phyloP scores from a whole-genome alignment of 2,329 filamentous ascomycete species.

The Exophiala sp. region DNA sequence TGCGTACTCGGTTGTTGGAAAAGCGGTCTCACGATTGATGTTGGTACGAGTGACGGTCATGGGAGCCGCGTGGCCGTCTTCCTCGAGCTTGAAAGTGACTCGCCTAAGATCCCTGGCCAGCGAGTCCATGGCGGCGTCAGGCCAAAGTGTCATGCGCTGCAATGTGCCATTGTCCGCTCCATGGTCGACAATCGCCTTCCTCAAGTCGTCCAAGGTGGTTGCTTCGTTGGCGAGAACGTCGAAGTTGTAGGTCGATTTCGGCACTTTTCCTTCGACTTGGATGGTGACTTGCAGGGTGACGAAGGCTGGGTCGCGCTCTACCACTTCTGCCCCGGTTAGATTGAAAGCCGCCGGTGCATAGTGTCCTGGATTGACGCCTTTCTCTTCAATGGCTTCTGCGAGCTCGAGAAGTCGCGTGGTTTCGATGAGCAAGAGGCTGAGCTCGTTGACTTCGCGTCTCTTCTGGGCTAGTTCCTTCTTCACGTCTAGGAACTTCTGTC shows the following conservation, averaged over 20 bases:
- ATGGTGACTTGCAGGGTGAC: constrained; percentile 3
- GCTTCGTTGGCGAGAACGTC: constrained; percentile 1
- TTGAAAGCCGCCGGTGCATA: too few relatives aligned
- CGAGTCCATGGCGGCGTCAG: not conserved
- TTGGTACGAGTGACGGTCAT: constrained; percentile 12
- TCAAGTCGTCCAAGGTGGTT: not conserved
- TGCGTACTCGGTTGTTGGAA: constrained; percentile 8
- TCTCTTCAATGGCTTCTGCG: not conserved
- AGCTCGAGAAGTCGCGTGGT: not conserved
- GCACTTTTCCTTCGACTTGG: not conserved
- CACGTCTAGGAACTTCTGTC: not conserved
- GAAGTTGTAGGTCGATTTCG: not conserved
- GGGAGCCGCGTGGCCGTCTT: constrained; percentile 13
- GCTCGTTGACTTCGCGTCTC: not conserved
- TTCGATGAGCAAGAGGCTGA: not conserved
- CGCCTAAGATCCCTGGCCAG: not conserved
- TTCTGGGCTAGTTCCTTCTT: not conserved
- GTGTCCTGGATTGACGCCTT: not conserved
- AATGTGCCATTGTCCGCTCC: not conserved
- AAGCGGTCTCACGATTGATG: constrained; percentile 1
- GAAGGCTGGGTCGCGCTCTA: not conserved
- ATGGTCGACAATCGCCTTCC: not conserved
- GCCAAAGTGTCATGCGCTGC: constrained; percentile 1
- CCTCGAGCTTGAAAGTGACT: constrained; percentile 14
- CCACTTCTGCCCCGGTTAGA: too few relatives aligned